These are phyloP conservation scores for Sarocladiaceae sp. DNA, from an alignment of 2,329 filamentous ascomycete species.

Conservation along the genomic window DNA sequence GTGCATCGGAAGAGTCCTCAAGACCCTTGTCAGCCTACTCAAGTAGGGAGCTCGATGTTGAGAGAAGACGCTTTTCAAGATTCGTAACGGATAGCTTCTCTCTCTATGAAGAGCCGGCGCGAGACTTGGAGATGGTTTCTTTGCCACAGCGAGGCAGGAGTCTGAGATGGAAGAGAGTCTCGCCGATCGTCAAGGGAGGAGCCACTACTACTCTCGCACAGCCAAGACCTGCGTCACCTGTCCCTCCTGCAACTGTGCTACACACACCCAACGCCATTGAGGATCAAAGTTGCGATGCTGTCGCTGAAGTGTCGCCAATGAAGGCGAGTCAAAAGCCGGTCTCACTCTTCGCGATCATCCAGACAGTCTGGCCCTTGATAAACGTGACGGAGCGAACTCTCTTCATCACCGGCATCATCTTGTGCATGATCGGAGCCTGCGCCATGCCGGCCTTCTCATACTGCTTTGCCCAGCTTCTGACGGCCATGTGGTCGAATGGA, in stretches of 20 bases:
- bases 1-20: background rate
- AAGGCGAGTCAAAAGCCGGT: slow-evolving; percentile 3
- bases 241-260: background rate
- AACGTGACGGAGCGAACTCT: slow-evolving; percentile 40
- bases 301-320: background rate
- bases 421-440: slow-evolving; percentile 57
- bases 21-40: background rate
- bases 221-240: background rate
- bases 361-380: slow-evolving; percentile 65
- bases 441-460: slow-evolving; percentile 71
- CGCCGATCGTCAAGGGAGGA: background rate
- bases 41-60: background rate
- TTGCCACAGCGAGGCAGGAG: background rate
- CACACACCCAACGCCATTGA: no score
- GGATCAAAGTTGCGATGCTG: no score
- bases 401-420: slow-evolving; percentile 54
- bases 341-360: slow-evolving; percentile 21
- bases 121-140: slow-evolving; percentile 1
- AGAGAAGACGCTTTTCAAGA: slow-evolving; percentile 11
- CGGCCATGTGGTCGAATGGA: slow-evolving; percentile 55
- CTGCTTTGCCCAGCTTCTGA: slow-evolving; percentile 65
- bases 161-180: background rate
- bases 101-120: background rate
- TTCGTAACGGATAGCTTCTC: slow-evolving; percentile 10
- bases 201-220: background rate